Base-by-base conservation (phyloP, 2,329 filamentous ascomycete species). In the Alternaria sp. region DNA sequence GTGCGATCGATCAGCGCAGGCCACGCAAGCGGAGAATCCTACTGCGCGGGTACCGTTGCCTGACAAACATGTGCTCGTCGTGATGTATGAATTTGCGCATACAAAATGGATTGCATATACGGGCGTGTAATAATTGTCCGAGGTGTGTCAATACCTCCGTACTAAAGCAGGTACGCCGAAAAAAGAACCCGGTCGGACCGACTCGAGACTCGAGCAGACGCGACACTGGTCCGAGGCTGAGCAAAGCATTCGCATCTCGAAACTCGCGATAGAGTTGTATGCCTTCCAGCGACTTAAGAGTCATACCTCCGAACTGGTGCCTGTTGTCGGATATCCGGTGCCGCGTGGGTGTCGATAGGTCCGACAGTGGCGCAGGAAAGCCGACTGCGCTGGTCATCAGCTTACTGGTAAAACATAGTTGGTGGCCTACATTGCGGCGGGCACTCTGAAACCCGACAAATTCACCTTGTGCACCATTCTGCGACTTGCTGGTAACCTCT, bases 1-100 rank as follows among this genome's bases (percentile, higher is more conserved):
- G 46, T 65, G 60, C 57, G 45, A 62, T 69, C 46, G 63, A 72
- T 71, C 70, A 63, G 67, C 65, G 59, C 59, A 56, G 59, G 64
- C 57, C 63, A 60, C 64, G 62, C 63, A 66, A 59, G 36, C 59
- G 57, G 57, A 43, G 40, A 50, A 36, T 14, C 16, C 20, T 36
- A 44, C 36, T 44, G 44, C 62, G 38, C 40, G 62, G 63, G 41
- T 57, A 60, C 34, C 52, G 59, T 57, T 48, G 64, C 41, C 43
- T 41, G 41, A 36, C 38, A 32, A 20, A 38, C 30, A 14, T 22
- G 12, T 16, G 5, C 25, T 43, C 32, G 36, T 49, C 30, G 41
- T 48, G 14, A 36, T 41, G 40, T 22, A 25, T 43, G 46, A 38
- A 50, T 50, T 36, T 38, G 20, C 45, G 14, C 32, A 30, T 53